phyloP scores from a whole-genome alignment of 2,329 filamentous ascomycete species.

The Alternaria triticina region DNA sequence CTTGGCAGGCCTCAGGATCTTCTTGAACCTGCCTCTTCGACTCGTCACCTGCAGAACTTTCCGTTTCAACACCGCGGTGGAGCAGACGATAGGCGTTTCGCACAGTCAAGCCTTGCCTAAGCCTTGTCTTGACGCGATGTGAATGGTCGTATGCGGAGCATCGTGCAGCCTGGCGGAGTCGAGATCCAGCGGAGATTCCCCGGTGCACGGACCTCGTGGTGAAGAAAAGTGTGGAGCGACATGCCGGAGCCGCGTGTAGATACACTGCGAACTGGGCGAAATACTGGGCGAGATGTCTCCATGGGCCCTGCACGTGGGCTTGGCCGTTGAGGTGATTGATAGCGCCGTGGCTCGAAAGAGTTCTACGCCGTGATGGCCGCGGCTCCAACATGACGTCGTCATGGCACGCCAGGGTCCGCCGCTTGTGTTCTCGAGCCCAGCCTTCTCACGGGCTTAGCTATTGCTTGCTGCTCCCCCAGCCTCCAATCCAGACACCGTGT shows the following conservation, averaged over 20 bases:
- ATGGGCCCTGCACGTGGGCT: not conserved
- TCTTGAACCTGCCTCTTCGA: constrained; percentile 3
- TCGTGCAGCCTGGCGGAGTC: constrained; percentile 1
- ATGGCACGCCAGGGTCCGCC: not conserved
- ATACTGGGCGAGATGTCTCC: not conserved
- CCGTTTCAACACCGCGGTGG: not conserved
- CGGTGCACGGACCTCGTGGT: constrained; percentile 2
- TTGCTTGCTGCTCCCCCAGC: not conserved
- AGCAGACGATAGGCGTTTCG: constrained; percentile 1
- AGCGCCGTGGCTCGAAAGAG: not conserved
- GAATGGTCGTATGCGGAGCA: not conserved
- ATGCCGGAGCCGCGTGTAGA: not conserved
- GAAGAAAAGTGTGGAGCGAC: not conserved
- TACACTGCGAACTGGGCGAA: not conserved
- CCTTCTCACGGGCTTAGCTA: not conserved
- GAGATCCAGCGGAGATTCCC: not conserved
- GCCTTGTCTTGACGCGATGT: not conserved
- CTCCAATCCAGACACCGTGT: not conserved
- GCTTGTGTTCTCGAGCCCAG: not conserved
- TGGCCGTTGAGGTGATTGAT: not conserved
- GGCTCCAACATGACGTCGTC: not conserved
- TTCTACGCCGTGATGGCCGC: not conserved
- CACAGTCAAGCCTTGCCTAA: constrained; percentile 1
- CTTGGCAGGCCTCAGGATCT: constrained; percentile 2
- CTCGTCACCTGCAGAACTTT: not conserved